A percentile compares a stretch with the other conserved stretches of the same genome.
phyloP scores from a whole-genome alignment of 495 filamentous ascomycete genomes.

The Penicillium coprophilum region DNA sequence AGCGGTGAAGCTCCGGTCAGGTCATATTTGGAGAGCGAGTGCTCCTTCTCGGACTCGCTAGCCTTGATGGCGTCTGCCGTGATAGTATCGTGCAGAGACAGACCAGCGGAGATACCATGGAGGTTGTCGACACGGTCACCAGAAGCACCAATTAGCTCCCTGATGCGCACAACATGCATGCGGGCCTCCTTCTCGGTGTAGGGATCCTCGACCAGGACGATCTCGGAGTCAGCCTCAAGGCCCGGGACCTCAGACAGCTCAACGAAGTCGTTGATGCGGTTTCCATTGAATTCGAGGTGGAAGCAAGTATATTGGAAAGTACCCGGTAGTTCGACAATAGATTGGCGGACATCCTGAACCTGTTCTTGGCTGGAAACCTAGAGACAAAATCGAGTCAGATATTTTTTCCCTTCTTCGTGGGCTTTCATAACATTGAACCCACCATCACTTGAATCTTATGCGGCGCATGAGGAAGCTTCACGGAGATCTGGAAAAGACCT shows the following conservation, averaged over 20 bases:
- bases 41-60: conserved; percentile 50
- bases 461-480: conserved; percentile 80
- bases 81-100: conserved; percentile 82
- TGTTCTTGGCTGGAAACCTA: conserved; percentile 92
- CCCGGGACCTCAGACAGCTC: conserved; percentile 90
- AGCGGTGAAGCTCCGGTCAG: conserved; percentile 66
- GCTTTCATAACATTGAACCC: conserved; percentile 23
- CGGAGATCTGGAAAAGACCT: conserved; percentile 76
- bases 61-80: conserved; percentile 46
- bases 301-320: conserved; percentile 98
- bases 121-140: conserved; percentile 84
- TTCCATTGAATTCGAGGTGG: conserved; percentile 84
- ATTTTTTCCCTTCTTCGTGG: conserved; percentile 9
- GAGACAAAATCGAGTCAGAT: conserved; percentile 16
- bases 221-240: conserved; percentile 68
- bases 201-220: conserved; percentile 86
- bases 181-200: conserved; percentile 99
- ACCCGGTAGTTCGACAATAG: conserved; percentile 88
- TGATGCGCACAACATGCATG: conserved; percentile 84
- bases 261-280: conserved; percentile 90
- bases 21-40: conserved; percentile 67
- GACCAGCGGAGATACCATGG: conserved; percentile 83
- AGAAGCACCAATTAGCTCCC: conserved; percentile 89
- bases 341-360: conserved; percentile 95
- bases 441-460: conserved; percentile 83